Evolutionary conservation across 495 filamentous ascomycete species (phyloP), one percentile per base, ranked within the genome.

Genomic region (Neurospora africana): DNA sequence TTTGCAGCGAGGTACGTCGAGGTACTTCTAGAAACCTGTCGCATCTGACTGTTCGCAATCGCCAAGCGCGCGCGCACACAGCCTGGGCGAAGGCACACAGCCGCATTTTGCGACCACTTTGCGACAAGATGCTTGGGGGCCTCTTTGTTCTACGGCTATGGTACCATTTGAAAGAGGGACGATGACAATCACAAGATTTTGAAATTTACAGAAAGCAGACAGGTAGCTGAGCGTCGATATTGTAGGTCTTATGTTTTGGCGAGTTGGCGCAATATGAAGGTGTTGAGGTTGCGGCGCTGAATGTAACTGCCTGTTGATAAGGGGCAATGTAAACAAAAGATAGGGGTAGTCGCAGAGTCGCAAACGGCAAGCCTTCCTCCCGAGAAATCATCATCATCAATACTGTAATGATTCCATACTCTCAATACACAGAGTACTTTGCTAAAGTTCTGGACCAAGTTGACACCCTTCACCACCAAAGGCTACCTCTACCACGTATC

Each of bases 1-100:
- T 47, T 65, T 33, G 53, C 53, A 33, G 53, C 27, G 27, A 65
- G 27, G 70, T 74, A 74, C 72, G 23, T 74, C 4, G 38, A 44
- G 39, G 72, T 74, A 74, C 72, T 53, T 74, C 33, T 27, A 69
- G 68, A 72, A 68, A 36, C 69, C 41, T 71, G 69, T 21, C 27
- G 11, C 35, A 58, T n/a, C n/a, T n/a, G n/a, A 58, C 47, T 27
- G 11, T 15, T 65, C 2, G 53, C 53, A 65, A 33, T 19, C 47
- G 47, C 47, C 47, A 47, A 47, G 37, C 19, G 44, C 47, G 19
- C 23, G 13, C 27, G 41, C 41, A 44, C 44, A 13, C 44, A 44
- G 43, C 19, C 43, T 44, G 19, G 36, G 43, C 7, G 8, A 23
- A 53, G 43, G 43, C 23, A 61, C 53, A 65, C 53, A 65, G 53